Evolutionary conservation across 345 rosid species (phyloP).

Genomic region (Eucalyptus urophylla): DNA sequence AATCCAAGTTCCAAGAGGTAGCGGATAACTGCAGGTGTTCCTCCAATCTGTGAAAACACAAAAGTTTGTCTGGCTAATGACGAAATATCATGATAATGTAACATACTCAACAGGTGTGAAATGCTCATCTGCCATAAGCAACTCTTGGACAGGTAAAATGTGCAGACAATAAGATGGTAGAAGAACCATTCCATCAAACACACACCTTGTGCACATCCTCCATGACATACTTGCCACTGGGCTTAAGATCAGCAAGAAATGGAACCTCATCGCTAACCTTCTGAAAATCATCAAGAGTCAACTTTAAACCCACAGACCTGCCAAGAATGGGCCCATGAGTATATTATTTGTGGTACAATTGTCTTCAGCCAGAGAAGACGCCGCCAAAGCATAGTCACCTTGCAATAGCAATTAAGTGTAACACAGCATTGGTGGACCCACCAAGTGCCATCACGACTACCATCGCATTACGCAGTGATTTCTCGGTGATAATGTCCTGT

Average conservation of each 20-base stretch:
- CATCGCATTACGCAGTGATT: slow-evolving; percentile 89
- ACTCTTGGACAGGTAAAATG: background rate
- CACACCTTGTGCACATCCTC: slow-evolving; percentile 91
- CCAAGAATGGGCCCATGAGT: slow-evolving; percentile 7
- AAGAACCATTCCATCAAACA: background rate
- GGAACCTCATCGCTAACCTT: slow-evolving; percentile 88
- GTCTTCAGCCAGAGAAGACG: background rate
- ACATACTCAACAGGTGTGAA: background rate
- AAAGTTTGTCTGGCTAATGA: background rate
- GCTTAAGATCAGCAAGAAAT: slow-evolving; percentile 91
- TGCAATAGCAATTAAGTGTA: slow-evolving; percentile 94
- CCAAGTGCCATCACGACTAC: slow-evolving; percentile 94
- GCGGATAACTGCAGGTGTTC: slow-evolving; percentile 63
- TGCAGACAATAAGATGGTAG: background rate
- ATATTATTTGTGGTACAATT: background rate
- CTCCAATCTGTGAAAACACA: slow-evolving; percentile 42
- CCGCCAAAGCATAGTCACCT: slow-evolving; percentile 21
- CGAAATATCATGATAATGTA: background rate
- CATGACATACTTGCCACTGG: slow-evolving; percentile 97
- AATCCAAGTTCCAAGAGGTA: slow-evolving; percentile 57
- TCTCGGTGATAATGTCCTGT: slow-evolving; percentile 71
- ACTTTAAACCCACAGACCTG: slow-evolving; percentile 95
- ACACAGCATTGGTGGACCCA: slow-evolving; percentile 96
- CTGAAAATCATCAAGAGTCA: slow-evolving; percentile 92
- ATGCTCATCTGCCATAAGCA: background rate